Base-by-base conservation (phyloP, 2,329 filamentous ascomycete genomes). In the Fusarium illudens region DNA sequence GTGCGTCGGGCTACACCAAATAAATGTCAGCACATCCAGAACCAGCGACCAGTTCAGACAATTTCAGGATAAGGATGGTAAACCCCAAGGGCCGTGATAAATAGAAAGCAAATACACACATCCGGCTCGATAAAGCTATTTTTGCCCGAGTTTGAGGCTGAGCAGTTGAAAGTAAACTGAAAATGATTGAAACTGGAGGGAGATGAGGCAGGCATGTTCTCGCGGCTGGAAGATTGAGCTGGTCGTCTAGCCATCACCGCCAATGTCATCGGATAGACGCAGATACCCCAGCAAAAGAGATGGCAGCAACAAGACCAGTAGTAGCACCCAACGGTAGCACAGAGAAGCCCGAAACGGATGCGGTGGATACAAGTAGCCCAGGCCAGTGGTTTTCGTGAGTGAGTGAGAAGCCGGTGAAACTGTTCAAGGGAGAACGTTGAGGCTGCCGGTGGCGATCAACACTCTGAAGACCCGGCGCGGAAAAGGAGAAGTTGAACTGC, bases 81-180 rank as follows among this genome's bases (percentile, higher is more conserved):
- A 19, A 12, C 22, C 22, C 22, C 22, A 32, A 32, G 15, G 34
- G 17, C 11, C 25, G 6, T 46, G n/a, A 60, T 4, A 25, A 44
- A 20, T 32, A 9, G 36, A 50, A 22, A 19, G 17, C 19, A 34
- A 17, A 11, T 46, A 75, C 77, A 46, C 63, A 78, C 76, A 64
- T 78, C 76, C 20, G 76, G 72, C 37, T 78, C 76, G 19, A 78
- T 77, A 30, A 73, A 77, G 51, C 73, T 77, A 11, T 71, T 74
- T n/a, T 65, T 61, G 12, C 61, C 67, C 11, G 75, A 73, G 46
- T 64, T 75, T n/a, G 64, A 64, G 29, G 69, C 58, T 13, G 73
- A 68, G 48, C 69, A 70, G 36, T 67, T 71, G 59, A 80, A 80
- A 6, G 78, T 80, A 46, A 80, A 80, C 20, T 75, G 72, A 39